Evolutionary conservation across 2,329 filamentous ascomycete genomes (phyloP).

Genomic region (Fusarium sp.): DNA sequence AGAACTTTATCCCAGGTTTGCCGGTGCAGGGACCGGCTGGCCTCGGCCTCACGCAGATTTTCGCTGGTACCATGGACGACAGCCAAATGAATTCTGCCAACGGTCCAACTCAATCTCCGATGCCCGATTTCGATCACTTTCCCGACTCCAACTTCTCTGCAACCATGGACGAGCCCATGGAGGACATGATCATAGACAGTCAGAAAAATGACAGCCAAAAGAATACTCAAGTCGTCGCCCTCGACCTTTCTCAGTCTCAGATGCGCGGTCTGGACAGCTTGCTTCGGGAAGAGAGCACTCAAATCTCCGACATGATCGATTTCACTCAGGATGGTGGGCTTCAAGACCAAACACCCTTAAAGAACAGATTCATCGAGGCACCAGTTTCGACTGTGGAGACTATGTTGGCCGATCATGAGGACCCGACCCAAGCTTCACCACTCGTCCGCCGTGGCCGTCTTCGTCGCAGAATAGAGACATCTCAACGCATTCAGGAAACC

Average conservation of each 20-base stretch:
- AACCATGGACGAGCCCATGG: constrained; percentile 65
- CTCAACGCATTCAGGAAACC: constrained; percentile 35
- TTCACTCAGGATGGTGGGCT: constrained; percentile 87
- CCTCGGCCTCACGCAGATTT: constrained; percentile 88
- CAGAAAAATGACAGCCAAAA: constrained; percentile 52
- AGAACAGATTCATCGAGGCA: constrained; percentile 71
- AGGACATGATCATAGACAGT: constrained; percentile 64
- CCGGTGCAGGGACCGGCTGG: constrained; percentile 70
- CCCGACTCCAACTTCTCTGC: constrained; percentile 72
- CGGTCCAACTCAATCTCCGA: constrained; percentile 59
- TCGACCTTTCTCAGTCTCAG: constrained; percentile 72
- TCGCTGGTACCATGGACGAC: constrained; percentile 87
- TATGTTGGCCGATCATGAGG: constrained; percentile 60
- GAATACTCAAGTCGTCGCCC: constrained; percentile 59
- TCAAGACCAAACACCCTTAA: constrained; percentile 77
- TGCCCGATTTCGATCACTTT: constrained; percentile 68
- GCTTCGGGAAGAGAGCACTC: constrained; percentile 64
- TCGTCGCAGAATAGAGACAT: constrained; percentile 55
- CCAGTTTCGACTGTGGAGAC: constrained; percentile 79
- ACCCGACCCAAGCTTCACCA: constrained; percentile 71
- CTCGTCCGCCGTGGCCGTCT: constrained; percentile 70
- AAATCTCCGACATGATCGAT: constrained; percentile 77
- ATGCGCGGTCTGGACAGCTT: constrained; percentile 69
- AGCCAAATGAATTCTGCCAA: constrained; percentile 56
- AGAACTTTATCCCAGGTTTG: constrained; percentile 76